Percentiles rank a stretch among this genome's conserved stretches.
Evolutionary conservation across 179 eudicot genomes (phyloP).

Genomic region (Patellifolia procumbens): DNA sequence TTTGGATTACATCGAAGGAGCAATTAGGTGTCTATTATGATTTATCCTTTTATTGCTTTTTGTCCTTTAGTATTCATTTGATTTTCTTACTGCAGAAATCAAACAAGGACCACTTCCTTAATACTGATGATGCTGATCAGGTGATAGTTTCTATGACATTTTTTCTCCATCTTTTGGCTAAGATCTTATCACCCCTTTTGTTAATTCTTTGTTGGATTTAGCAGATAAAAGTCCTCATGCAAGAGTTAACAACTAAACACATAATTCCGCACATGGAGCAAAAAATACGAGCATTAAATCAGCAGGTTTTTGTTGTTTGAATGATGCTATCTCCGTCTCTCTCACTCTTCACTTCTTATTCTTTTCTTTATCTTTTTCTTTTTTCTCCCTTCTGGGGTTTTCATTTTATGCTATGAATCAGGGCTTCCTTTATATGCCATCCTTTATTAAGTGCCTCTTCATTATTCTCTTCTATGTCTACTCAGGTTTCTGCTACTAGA

Average conservation of each 20-base stretch:
- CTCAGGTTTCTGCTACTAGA: slow-evolving; percentile 94
- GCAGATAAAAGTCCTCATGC: slow-evolving; percentile 75
- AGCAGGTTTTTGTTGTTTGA: slow-evolving; percentile 61
- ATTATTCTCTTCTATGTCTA: slow-evolving; percentile 24
- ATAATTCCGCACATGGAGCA: slow-evolving; percentile 96
- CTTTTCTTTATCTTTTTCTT: background rate
- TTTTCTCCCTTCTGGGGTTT: background rate
- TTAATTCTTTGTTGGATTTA: slow-evolving; percentile 17
- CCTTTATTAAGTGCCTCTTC: background rate
- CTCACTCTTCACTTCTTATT: background rate
- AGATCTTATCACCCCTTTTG: background rate
- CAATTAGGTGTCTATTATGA: slow-evolving; percentile 12
- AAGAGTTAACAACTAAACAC: slow-evolving; percentile 77
- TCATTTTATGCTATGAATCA: slow-evolving; percentile 2
- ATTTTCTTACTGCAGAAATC: slow-evolving; percentile 45
- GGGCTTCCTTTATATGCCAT: background rate
- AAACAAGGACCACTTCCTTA: slow-evolving; percentile 48
- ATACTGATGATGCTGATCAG: slow-evolving; percentile 70
- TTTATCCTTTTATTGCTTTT: background rate
- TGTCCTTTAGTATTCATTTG: background rate
- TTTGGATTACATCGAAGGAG: background rate
- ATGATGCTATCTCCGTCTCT: background rate
- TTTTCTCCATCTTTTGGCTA: background rate
- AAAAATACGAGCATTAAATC: slow-evolving; percentile 83
- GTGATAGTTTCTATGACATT: slow-evolving; percentile 35